phyloP scores from a whole-genome alignment of 495 filamentous ascomycete species.

The Penicillium lagena region DNA sequence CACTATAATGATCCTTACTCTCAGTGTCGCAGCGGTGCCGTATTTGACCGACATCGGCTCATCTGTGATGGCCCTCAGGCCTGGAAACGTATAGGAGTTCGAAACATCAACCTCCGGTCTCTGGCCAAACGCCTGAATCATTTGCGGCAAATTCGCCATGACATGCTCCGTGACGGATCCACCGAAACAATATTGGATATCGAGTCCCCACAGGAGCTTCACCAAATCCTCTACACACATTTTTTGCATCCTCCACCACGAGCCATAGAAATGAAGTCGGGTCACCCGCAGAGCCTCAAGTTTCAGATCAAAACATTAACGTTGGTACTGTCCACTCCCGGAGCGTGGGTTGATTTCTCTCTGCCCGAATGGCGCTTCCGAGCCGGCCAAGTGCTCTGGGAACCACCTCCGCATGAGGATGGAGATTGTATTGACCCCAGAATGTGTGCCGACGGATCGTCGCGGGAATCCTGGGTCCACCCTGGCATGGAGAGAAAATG shows the following conservation, averaged over 20 bases:
- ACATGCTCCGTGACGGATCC: slow-evolving; percentile 24
- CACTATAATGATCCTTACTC: slow-evolving; percentile 27
- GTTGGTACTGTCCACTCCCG: slow-evolving; percentile 36
- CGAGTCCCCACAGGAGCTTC: slow-evolving; percentile 35
- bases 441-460: slow-evolving; percentile 26
- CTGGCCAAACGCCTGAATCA: slow-evolving; percentile 38
- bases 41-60: slow-evolving; percentile 29
- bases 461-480: slow-evolving; percentile 27
- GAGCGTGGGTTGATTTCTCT: slow-evolving; percentile 72
- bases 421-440: slow-evolving; percentile 41
- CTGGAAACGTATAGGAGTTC: slow-evolving; percentile 39
- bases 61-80: slow-evolving; percentile 26
- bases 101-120: slow-evolving; percentile 25
- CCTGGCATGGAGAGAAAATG: slow-evolving; percentile 59
- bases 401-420: slow-evolving; percentile 41
- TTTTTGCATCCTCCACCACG: slow-evolving; percentile 34
- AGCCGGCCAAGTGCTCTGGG: slow-evolving; percentile 79
- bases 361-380: slow-evolving; percentile 73
- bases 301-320: slow-evolving; percentile 46
- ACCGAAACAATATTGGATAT: slow-evolving; percentile 36
- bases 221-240: slow-evolving; percentile 36
- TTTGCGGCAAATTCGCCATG: slow-evolving; percentile 33
- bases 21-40: slow-evolving; percentile 24
- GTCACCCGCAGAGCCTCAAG: slow-evolving; percentile 35
- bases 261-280: slow-evolving; percentile 11